A percentile compares a stretch with the other conserved stretches of the same genome.
Conservation (phyloP, 2,329 filamentous ascomycete genomes). For the Penicillium vulpinum region DNA sequence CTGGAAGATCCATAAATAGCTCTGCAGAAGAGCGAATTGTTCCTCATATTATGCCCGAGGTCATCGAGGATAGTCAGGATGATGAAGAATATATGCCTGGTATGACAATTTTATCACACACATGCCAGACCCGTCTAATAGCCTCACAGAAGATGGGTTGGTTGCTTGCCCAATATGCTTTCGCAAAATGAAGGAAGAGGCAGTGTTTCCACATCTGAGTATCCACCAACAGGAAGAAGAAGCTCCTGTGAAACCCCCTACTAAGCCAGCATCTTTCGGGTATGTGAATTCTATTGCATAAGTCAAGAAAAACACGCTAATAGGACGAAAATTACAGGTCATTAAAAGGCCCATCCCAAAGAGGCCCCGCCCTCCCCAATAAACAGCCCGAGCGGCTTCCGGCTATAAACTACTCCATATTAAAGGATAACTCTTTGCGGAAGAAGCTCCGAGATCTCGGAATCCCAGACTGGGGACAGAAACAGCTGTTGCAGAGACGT, state of each 20-base stretch:
- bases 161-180: constrained; percentile 82
- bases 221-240: constrained; percentile 46
- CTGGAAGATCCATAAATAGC: constrained; percentile 18
- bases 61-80: constrained; percentile 45
- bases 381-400: constrained; percentile 66
- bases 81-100: constrained; percentile 37
- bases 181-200: constrained; percentile 73
- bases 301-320: constrained; percentile 17
- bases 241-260: constrained; percentile 3
- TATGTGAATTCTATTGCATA: constrained; percentile 15
- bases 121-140: constrained; percentile 13
- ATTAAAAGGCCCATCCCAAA: constrained; percentile 23
- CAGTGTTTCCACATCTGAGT: constrained; percentile 80
- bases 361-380: constrained; percentile 20
- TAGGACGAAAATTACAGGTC: constrained; percentile 18
- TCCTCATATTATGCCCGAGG: constrained; percentile 19
- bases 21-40: neutral
- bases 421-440: constrained; percentile 75
- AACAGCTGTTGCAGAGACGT: constrained; percentile 70
- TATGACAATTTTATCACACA: constrained; percentile 17
- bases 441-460: constrained; percentile 82
- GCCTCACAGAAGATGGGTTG: constrained; percentile 65
- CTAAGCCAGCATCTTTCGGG: constrained; percentile 28
- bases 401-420: constrained; percentile 78
- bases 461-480: constrained; percentile 68